Base-by-base conservation (phyloP, 2,329 filamentous ascomycete genomes). In the Dendryphion nanum region DNA sequence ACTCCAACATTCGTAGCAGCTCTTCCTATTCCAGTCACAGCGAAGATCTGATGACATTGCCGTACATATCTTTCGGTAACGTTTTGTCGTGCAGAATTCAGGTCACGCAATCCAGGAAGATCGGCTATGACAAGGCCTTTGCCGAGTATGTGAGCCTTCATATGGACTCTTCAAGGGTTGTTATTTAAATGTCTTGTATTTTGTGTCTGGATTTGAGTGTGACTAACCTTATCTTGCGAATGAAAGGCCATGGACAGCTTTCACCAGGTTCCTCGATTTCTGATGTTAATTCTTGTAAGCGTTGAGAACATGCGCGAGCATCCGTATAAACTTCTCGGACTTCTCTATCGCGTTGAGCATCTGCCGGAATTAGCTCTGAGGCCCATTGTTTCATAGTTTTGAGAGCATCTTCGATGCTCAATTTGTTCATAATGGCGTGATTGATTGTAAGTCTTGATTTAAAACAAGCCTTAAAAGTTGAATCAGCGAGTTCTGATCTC, bases 111-210 rank as follows among this genome's bases (percentile, higher is more conserved):
- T 0, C 73, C 72, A 18, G 73, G 73, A 14, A 77, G 63, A 40
- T 77, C 73, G 0, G 72, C 72, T 5, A 77, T 30, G 4, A 75
- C 51, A 1, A 76, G 59, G 0, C 73, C 74, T 37, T 67, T 71
- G 39, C 70, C 73, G 6, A 77, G 48, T 14, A 76, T 73, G 41
- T 73, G 54, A 0, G 73, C 65, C 12, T 70, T 68, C 8, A 68
- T 44, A 28, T 57, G 70, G 0, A 77, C 70, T 34, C 71, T 74
- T n/a, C n/a, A n/a, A n/a, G n/a, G n/a, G n/a, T n/a, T n/a, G n/a
- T n/a, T n/a, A n/a, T n/a, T n/a, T n/a, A n/a, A n/a, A n/a, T n/a
- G n/a, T n/a, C n/a, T n/a, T n/a, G n/a, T n/a, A n/a, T n/a, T n/a
- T n/a, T n/a, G n/a, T n/a, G n/a, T n/a, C n/a, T n/a, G n/a, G n/a